These are phyloP conservation scores for Primulina eburnea DNA, from an alignment of 257 asterid genomes.

Conservation along the genomic window DNA sequence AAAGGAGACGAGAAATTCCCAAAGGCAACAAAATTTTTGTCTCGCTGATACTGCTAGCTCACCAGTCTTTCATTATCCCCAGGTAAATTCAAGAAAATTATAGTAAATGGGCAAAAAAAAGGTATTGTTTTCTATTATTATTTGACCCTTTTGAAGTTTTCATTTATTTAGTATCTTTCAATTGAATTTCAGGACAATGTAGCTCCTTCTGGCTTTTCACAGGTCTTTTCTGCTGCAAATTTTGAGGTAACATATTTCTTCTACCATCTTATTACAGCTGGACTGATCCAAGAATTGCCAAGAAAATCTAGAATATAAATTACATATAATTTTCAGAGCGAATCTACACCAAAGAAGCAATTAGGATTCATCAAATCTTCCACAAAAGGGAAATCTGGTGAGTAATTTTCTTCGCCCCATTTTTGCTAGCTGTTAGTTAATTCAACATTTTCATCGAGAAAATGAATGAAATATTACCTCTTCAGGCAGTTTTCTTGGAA, in stretches of 20 bases:
- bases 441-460: not conserved
- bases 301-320: not conserved
- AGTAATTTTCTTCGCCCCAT: slow-evolving; percentile 4
- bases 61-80: slow-evolving; percentile 43
- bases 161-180: not conserved
- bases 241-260: slow-evolving; percentile 39
- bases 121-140: not conserved
- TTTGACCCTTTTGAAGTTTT: not conserved
- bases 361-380: slow-evolving; percentile 55
- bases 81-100: slow-evolving; percentile 34
- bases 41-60: slow-evolving; percentile 98
- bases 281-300: not conserved
- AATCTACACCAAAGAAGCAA: slow-evolving; percentile 57
- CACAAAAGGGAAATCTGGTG: slow-evolving; percentile 48
- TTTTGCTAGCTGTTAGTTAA: not conserved
- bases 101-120: not conserved
- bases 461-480: not conserved
- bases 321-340: slow-evolving; percentile 37
- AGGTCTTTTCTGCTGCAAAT: slow-evolving; percentile 39
- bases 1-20: slow-evolving; percentile 22
- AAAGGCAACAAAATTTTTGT: slow-evolving; percentile 35
- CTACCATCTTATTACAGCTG: not conserved
- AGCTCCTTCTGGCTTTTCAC: slow-evolving; percentile 34
- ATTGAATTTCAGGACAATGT: slow-evolving; percentile 46
- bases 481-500: slow-evolving; percentile 57